Base-by-base conservation (phyloP, 1,284 basidiomycete species). In the Serendipita sp. region DNA sequence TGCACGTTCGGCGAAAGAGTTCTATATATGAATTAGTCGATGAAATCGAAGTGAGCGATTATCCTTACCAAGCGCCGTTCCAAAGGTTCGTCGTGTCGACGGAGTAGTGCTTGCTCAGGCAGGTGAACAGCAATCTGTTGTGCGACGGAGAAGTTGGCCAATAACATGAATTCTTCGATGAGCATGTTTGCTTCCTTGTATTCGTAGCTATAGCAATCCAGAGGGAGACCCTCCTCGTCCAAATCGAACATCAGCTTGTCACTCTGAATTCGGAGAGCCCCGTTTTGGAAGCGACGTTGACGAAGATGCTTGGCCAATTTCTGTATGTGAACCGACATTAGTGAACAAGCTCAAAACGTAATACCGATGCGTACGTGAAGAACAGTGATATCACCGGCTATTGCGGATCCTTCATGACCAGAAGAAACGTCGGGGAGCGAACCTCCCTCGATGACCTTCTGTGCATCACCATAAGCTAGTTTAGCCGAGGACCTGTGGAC, bases 151-250 rank as follows among this genome's bases (percentile, higher is more conserved):
- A 86, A 85, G 72, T 99, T 99, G 66, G 91, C 85, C 64, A 93
- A 78, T 4, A 99, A 75, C 92, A 98, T 98, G 75, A 95, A 94
- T 88, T 98, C 96, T 74, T 98, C 91, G 49, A 99, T 82, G 34
- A 98, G 74, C 50, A 80, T 78, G 68, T 94, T 86, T 5, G 94
- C 87, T 63, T 93, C 87, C 35, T 74, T 82, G 61, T 78, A 77
- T 35, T 82, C 76, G 65, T 85, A 79, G 60, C 84, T 80, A 26
- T 75, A 76, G 66, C 91, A 93, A 70, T 98, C 94, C 17, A 79
- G 73, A 1, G 96, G 95, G 61, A 85, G 71, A n/a, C 92, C 91
- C 62, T 81, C 76, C 26, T 88, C 88, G 71, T 96, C 91, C 63
- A 99, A 76, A 38, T 78, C 76, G 76, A 99, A 97, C 34, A 79